Percentiles rank a stretch among this genome's conserved stretches.
Conservation (phyloP, 176 grass and related monocot genomes). For the Calamus simplicifolius region DNA sequence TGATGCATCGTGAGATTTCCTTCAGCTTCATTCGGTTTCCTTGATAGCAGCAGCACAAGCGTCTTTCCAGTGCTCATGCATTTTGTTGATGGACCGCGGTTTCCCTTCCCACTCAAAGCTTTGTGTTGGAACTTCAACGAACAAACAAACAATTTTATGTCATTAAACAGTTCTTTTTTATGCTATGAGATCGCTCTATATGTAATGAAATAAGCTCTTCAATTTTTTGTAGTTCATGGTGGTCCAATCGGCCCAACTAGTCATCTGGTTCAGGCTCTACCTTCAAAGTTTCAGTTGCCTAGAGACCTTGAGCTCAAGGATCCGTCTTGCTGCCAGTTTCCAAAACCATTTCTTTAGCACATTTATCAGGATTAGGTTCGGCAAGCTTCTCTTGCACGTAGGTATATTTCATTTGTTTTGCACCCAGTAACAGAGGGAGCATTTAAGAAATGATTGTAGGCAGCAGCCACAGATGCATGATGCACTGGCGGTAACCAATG, state of each 20-base stretch:
- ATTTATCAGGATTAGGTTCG: slow-evolving; percentile 42
- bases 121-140: no score
- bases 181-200: no score
- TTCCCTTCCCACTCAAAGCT: no score
- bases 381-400: slow-evolving; percentile 12
- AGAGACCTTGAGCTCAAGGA: neutral
- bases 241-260: slow-evolving; percentile 24
- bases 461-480: slow-evolving; percentile 69
- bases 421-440: slow-evolving; percentile 14
- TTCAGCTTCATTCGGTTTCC: no score
- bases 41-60: no score
- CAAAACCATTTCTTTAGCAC: slow-evolving; percentile 2
- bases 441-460: slow-evolving; percentile 50
- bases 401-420: slow-evolving; percentile 5
- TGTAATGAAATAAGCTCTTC: slow-evolving; percentile 29
- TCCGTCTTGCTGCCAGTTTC: slow-evolving; percentile 19
- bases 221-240: slow-evolving; percentile 51
- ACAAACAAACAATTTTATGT: no score
- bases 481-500: slow-evolving; percentile 31
- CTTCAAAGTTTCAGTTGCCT: slow-evolving; percentile 7
- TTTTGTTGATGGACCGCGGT: no score
- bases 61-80: no score
- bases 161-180: no score
- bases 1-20: no score
- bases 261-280: slow-evolving; percentile 46